Base-by-base conservation (phyloP, 805 yeast species). In the Metschnikowia arizonensis region DNA sequence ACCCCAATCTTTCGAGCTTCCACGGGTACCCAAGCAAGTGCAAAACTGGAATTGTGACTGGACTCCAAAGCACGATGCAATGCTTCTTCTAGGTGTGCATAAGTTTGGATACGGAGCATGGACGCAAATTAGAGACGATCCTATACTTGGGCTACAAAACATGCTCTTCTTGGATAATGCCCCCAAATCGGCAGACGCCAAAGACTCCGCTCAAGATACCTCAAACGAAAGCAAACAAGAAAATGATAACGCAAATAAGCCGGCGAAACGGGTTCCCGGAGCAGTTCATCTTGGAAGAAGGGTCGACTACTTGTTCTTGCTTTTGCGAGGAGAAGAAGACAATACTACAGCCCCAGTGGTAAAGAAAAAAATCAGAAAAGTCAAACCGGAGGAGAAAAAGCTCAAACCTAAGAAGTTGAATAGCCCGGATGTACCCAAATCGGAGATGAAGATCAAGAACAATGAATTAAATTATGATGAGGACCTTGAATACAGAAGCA, bases 71-170 rank as follows among this genome's bases (percentile, higher is more conserved):
- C 96, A 93, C 60, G 99, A 93, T 63, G 85, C 89, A 42, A 85
- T 82, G 81, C 73, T 93, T 44, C 64, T 93, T 49, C 79, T 86
- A 29, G 99, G 99, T 52, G 85, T 91, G 18, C 77, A 78, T 59
- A 89, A 88, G 65, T 90, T 90, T 65, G 99, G 99, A 0, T 90
- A 88, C 63, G 98, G 98, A 14, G 83, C 96, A 1, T 93, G 99
- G 99, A 62, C 77, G 2, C 90, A 86, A 59, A 90, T 93, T 37
- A 76, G 99, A 60, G 99, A 93, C 66, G 99, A 93, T 66, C 98
- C 99, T 1, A 76, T 88, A 42, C 73, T 93, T 47, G 90, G 89
- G 9, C 72, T 93, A 49, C 85, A 88, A 50, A 88, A 88, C 55
- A 93, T 88, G 69, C 68, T 93, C 53, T 93, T 81, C 58, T 72